Conservation (phyloP, 768 basidiomycete species). For the Xanthoconium purpureum region DNA sequence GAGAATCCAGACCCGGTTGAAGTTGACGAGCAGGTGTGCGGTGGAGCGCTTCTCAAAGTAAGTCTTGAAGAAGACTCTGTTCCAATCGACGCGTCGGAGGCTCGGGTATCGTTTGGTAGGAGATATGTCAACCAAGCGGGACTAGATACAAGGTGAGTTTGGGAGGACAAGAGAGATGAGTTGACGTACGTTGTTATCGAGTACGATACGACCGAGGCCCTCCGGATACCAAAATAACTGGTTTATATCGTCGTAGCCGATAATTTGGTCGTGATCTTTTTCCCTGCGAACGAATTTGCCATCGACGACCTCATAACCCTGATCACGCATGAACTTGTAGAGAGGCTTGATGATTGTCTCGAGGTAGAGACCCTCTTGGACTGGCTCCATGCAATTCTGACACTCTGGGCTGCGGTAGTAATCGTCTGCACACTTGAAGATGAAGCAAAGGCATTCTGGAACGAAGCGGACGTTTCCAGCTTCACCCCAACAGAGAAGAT, state of each 20-base stretch:
- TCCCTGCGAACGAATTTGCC: slow-evolving; percentile 94
- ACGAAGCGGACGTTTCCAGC: slow-evolving; percentile 96
- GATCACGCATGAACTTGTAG: slow-evolving; percentile 94
- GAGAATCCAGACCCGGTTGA: slow-evolving; percentile 98
- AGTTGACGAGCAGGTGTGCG: slow-evolving; percentile 94
- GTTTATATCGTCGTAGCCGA: slow-evolving; percentile 99
- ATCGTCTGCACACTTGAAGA: slow-evolving; percentile 99
- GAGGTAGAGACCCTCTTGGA: slow-evolving; percentile 92
- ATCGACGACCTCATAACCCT: slow-evolving; percentile 93
- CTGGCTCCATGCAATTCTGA: slow-evolving; percentile 89
- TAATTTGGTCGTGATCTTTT: slow-evolving; percentile 91
- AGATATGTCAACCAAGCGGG: slow-evolving; percentile 86
- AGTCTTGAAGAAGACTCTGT: slow-evolving; percentile 96
- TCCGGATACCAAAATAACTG: slow-evolving; percentile 99
- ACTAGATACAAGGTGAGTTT: slow-evolving; percentile 42
- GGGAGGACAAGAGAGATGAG: background rate
- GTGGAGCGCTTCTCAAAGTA: slow-evolving; percentile 95
- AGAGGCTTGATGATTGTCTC: slow-evolving; percentile 90
- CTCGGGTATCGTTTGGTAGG: slow-evolving; percentile 93
- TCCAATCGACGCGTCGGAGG: slow-evolving; percentile 91
- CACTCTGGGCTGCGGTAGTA: slow-evolving; percentile 98
- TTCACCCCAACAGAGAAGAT: slow-evolving; percentile 97
- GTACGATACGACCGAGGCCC: slow-evolving; percentile 88
- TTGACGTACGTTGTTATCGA: slow-evolving; percentile 73
- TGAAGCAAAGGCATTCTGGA: slow-evolving; percentile 96